Evolutionary conservation across 306 rosid genomes (phyloP).

Genomic region (Inga leiocalycina): DNA sequence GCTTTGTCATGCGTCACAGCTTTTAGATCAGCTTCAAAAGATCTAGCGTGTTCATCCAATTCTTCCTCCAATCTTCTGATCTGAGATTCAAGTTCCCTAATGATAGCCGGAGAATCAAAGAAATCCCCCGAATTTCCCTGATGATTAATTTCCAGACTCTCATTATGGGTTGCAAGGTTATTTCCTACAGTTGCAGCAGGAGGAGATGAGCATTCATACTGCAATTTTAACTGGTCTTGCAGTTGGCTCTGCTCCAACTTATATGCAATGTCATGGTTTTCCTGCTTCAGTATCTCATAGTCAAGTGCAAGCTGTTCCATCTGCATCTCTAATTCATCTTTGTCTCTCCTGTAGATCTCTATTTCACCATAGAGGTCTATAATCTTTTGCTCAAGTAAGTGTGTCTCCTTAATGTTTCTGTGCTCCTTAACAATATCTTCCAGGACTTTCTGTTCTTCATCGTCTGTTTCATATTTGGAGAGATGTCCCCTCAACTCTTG

Average conservation of each 20-base stretch:
- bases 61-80: conserved; percentile 71
- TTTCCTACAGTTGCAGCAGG: conserved; percentile 42
- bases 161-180: conserved; percentile 61
- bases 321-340: conserved; percentile 95
- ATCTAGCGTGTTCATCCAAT: conserved; percentile 67
- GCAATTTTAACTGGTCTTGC: conserved; percentile 84
- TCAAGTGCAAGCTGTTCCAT: conserved; percentile 99
- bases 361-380: conserved; percentile 76
- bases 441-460: conserved; percentile 81
- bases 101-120: conserved; percentile 64
- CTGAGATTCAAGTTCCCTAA: conserved; percentile 63
- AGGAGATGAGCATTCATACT: conserved; percentile 79
- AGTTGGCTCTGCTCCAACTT: conserved; percentile 87
- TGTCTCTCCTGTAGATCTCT: conserved; percentile 85
- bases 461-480: conserved; percentile 55
- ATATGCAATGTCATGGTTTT: conserved; percentile 86
- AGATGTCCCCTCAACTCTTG: conserved; percentile 41
- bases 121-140: conserved; percentile 62
- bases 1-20: conserved; percentile 58
- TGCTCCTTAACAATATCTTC: conserved; percentile 77
- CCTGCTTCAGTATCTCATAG: conserved; percentile 97
- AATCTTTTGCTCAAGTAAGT: conserved; percentile 69
- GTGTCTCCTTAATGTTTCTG: conserved; percentile 55
- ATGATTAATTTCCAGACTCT: conserved; percentile 66
- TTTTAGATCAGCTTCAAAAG: conserved; percentile 77